Conservation (phyloP, 2,329 filamentous ascomycete genomes). For the Chrysoporthe deuterocubensis region DNA sequence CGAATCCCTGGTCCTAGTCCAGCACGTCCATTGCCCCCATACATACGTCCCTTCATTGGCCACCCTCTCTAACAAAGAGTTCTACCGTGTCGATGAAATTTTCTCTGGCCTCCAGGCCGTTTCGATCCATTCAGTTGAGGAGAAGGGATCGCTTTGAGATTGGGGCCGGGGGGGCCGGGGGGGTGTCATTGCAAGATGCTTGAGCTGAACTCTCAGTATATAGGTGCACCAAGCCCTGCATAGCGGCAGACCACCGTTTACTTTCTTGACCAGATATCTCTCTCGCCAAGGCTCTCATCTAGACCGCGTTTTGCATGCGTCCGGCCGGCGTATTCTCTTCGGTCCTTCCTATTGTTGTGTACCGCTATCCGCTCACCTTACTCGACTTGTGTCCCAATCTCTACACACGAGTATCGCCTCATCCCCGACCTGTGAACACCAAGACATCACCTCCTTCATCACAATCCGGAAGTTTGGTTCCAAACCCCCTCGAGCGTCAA, state of each 20-base stretch:
- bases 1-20: conserved; percentile 25
- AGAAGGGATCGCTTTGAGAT: neutral
- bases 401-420: neutral
- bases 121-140: neutral
- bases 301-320: neutral
- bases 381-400: conserved; percentile 5
- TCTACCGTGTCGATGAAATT: neutral
- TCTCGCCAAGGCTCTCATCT: no score
- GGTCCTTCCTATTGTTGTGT: conserved; percentile 10
- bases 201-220: conserved; percentile 6
- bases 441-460: neutral
- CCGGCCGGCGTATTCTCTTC: neutral
- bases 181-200: neutral
- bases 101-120: neutral
- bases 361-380: conserved; percentile 8
- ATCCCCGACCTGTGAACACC: neutral
- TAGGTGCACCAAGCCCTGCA: conserved; percentile 3
- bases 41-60: conserved; percentile 5
- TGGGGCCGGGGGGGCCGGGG: no score
- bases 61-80: neutral
- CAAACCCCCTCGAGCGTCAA: neutral
- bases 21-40: conserved; percentile 16
- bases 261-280: neutral
- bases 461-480: neutral
- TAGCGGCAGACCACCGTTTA: neutral